Evolutionary conservation across 2,329 filamentous ascomycete genomes (phyloP).

Genomic region (Hypoxylon rubiginosum): DNA sequence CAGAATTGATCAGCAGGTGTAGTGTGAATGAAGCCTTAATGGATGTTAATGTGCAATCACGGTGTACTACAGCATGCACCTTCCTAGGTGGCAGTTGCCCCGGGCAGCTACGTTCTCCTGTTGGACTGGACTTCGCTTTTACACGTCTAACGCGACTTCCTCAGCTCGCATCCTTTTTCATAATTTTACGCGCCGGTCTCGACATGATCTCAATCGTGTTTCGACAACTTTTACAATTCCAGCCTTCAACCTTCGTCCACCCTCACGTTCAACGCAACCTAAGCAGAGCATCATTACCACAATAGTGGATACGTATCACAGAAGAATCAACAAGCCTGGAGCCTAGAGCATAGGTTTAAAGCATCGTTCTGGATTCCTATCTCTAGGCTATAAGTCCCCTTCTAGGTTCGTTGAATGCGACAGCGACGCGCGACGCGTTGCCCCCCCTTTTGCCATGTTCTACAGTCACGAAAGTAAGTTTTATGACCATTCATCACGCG

Average conservation of each 20-base stretch:
- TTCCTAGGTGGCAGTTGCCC: background rate
- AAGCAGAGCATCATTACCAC: background rate
- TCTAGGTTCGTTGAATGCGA: conserved; percentile 1
- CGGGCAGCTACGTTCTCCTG: background rate
- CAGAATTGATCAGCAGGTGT: no score
- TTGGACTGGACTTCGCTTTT: background rate
- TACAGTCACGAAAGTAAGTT: conserved; percentile 92
- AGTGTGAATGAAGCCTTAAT: background rate
- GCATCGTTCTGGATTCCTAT: background rate
- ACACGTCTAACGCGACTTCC: conserved; percentile 19
- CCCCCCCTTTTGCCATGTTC: conserved; percentile 74
- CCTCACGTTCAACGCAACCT: background rate
- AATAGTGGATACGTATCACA: background rate
- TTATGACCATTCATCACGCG: background rate
- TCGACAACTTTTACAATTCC: background rate
- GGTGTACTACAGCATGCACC: background rate
- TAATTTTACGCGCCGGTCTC: background rate
- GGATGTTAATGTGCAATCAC: background rate
- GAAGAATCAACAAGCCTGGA: background rate
- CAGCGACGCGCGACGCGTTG: conserved; percentile 5
- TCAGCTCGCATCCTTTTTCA: background rate
- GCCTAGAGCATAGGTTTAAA: background rate
- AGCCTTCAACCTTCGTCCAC: background rate
- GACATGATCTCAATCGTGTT: background rate
- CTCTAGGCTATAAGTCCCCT: background rate